Base-by-base conservation (phyloP, 768 basidiomycete species). In the Auricularia cornea region DNA sequence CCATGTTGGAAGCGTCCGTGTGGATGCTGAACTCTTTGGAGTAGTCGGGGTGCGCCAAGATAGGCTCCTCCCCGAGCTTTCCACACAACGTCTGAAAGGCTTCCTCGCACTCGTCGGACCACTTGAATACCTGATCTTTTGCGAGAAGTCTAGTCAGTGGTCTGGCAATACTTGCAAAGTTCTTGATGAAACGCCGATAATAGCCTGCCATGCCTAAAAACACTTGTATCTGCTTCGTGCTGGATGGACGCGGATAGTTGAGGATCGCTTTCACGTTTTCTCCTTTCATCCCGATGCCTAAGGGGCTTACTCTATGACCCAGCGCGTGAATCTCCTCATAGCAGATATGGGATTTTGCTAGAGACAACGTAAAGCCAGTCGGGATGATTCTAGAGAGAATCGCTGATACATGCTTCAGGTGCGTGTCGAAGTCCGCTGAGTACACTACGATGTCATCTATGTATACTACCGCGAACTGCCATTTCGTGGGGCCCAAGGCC, bases 371-470 rank as follows among this genome's bases (percentile, higher is more conserved):
- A 2, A 78, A 68, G 28, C 67, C 35, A 14, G 35, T 35, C 35
- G 35, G 35, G 14, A 35, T 35, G 14, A 35, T 35, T 35, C 35
- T 35, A 20, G 44, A 23, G 2, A 77, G 62, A 1, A 62, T 81
- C 75, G 26, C 85, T 78, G 67, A 79, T 79, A 3, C 70, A 73
- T 65, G 79, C 74, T 41, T 81, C 73, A 23, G 65, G 52, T 64
- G 63, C n/a, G 66, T 63, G 40, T 64, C 35, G 30, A 59, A 60
- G 3, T 54, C 18, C 29, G 32, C n/a, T 2, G 62, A 68, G 31
- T 62, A 66, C 11, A 66, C 60, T 3, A 66, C 61, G 41, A 66
- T 66, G 28, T 62, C 61, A 28, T 68, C 57, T 4, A 64, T 66
- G 40, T 68, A 66, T 0, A 64, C 66, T 20, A 65, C 56, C 4